A percentile compares a stretch with the other conserved stretches of the same genome.
phyloP scores from a whole-genome alignment of 352 stramenopile genomes.

The Phytophthora pistaciae region DNA sequence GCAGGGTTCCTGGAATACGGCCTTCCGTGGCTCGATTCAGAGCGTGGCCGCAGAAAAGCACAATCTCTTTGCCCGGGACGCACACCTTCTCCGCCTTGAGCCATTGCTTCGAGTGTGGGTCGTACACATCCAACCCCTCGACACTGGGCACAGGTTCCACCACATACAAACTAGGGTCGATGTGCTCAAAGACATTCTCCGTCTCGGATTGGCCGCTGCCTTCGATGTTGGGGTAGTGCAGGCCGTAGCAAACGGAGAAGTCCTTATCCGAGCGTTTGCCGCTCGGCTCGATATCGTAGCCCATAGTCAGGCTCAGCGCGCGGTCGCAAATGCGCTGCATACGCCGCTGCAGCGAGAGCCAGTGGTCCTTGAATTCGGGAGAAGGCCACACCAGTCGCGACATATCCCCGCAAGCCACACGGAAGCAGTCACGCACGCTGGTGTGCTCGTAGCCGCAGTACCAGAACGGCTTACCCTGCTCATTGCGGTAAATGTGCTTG shows the following conservation, averaged over 20 bases:
- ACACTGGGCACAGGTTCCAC: constrained; percentile 64
- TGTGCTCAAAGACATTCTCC: constrained; percentile 75
- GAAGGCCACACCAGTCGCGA: constrained; percentile 56
- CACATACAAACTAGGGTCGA: constrained; percentile 70
- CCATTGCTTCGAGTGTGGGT: constrained; percentile 61
- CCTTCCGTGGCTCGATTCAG: constrained; percentile 54
- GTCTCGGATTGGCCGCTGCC: constrained; percentile 59
- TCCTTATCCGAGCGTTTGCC: constrained; percentile 47
- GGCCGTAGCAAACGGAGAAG: constrained; percentile 69
- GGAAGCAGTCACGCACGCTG: constrained; percentile 67
- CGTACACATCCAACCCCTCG: constrained; percentile 66
- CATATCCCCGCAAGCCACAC: constrained; percentile 63
- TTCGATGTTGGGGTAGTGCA: constrained; percentile 69
- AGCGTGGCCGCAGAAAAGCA: constrained; percentile 68
- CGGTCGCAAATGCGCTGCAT: constrained; percentile 68
- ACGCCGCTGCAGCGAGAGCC: constrained; percentile 46
- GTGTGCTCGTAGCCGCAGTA: constrained; percentile 71
- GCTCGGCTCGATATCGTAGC: constrained; percentile 46
- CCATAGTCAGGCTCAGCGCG: constrained; percentile 57
- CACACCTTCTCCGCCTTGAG: constrained; percentile 60
- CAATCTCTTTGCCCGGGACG: constrained; percentile 60
- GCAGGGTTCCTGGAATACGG: constrained; percentile 59
- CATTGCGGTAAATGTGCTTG: constrained; percentile 68
- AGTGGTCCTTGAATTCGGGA: constrained; percentile 49
- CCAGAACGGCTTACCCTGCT: constrained; percentile 69